phyloP scores from a whole-genome alignment of 2,329 filamentous ascomycete species.

The Penicillium olsonii region DNA sequence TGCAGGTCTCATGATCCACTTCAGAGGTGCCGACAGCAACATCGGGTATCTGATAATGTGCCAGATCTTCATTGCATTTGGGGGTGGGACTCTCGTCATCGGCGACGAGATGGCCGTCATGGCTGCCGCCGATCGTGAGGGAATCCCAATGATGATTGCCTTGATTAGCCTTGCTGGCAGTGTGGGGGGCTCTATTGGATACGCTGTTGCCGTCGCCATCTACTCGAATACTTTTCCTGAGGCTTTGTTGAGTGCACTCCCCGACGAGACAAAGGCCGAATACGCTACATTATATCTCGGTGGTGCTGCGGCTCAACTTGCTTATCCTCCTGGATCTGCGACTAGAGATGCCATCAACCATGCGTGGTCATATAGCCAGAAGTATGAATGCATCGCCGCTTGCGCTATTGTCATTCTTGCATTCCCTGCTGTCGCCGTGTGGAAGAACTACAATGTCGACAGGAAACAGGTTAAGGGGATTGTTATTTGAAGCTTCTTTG shows the following conservation, averaged over 20 bases:
- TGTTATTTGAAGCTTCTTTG: too few species aligned
- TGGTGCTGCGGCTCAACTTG: constrained; percentile 31
- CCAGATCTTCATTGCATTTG: constrained; percentile 58
- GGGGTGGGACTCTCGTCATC: constrained; percentile 56
- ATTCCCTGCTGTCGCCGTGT: constrained; percentile 37
- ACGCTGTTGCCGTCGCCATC: constrained; percentile 44
- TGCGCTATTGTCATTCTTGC: constrained; percentile 34
- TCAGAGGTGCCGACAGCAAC: constrained; percentile 51
- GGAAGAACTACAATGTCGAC: constrained; percentile 43
- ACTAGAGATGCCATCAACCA: constrained; percentile 37
- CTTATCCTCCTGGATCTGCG: constrained; percentile 31
- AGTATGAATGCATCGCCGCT: constrained; percentile 36
- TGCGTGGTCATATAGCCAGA: constrained; percentile 42
- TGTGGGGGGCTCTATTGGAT: constrained; percentile 38
- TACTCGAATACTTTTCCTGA: constrained; percentile 60
- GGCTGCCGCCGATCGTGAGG: constrained; percentile 55
- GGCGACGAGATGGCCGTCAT: constrained; percentile 61
- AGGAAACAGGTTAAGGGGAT: constrained; percentile 42
- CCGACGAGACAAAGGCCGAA: constrained; percentile 29
- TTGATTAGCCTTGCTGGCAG: constrained; percentile 37
- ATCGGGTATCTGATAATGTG: constrained; percentile 57
- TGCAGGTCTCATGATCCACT: constrained; percentile 58
- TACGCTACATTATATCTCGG: constrained; percentile 26
- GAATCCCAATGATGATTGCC: constrained; percentile 52
- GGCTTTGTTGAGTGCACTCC: constrained; percentile 49